A percentile compares a stretch with the other conserved stretches of the same genome.
Conservation (phyloP, 1,284 basidiomycete genomes). For the Trametes sp. region DNA sequence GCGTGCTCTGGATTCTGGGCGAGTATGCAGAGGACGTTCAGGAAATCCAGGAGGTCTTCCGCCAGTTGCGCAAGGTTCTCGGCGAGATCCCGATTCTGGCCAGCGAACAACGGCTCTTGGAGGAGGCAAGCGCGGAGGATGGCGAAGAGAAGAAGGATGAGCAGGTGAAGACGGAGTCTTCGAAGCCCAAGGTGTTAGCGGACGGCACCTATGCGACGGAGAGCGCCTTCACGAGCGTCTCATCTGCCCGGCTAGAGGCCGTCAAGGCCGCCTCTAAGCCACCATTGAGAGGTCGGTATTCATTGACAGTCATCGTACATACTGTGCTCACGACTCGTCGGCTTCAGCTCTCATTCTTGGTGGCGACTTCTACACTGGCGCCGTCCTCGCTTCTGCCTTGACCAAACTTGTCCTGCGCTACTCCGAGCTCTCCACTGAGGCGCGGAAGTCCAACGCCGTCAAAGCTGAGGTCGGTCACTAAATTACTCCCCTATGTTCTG, state of each 20-base stretch:
- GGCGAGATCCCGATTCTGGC: conserved; percentile 98
- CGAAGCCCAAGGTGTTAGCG: conserved; percentile 80
- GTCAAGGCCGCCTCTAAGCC: conserved; percentile 91
- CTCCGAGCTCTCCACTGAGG: conserved; percentile 67
- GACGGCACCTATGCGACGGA: conserved; percentile 99
- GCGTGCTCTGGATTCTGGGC: conserved; percentile 97
- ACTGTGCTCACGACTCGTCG: not conserved
- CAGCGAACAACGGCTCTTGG: conserved; percentile 84
- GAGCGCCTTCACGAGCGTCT: conserved; percentile 84
- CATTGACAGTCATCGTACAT: not conserved
- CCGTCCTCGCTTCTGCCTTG: conserved; percentile 88
- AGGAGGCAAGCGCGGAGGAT: conserved; percentile 62
- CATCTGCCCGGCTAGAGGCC: conserved; percentile 75
- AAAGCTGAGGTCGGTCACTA: conserved; percentile 78
- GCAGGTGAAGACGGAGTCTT: conserved; percentile 51
- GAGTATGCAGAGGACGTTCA: conserved; percentile 82
- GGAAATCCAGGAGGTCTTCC: conserved; percentile 81
- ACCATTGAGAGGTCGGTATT: conserved; percentile 79
- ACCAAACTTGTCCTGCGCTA: conserved; percentile 94
- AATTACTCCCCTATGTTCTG: not conserved
- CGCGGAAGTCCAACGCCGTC: conserved; percentile 71
- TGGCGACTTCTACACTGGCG: conserved; percentile 97
- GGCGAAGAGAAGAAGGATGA: conserved; percentile 52
- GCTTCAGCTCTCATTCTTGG: conserved; percentile 82
- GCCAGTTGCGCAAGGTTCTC: conserved; percentile 86